Evolutionary conservation across 345 rosid species (phyloP).

Genomic region (Citrus unshiu): DNA sequence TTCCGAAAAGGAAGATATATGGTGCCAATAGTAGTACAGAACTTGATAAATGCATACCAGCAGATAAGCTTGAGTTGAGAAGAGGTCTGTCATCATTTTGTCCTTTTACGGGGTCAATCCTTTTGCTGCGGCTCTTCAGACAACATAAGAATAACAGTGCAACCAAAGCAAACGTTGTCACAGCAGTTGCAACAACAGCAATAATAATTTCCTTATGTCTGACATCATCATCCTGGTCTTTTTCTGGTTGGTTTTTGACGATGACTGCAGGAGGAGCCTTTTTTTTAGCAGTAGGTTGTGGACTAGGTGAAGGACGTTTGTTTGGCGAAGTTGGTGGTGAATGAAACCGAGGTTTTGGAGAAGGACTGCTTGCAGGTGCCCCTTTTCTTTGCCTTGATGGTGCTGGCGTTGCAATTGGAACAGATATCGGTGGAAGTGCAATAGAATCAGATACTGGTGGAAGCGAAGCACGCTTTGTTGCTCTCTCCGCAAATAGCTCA

Average conservation of each 20-base stretch:
- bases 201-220: conserved; percentile 29
- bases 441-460: not conserved
- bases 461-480: no score
- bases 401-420: conserved; percentile 14
- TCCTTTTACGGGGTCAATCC: conserved; percentile 28
- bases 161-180: conserved; percentile 43
- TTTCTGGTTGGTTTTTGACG: conserved; percentile 11
- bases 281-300: conserved; percentile 14
- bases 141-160: conserved; percentile 60
- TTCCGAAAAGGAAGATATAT: not conserved
- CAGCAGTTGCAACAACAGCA: conserved; percentile 60
- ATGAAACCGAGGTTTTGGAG: conserved; percentile 10
- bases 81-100: conserved; percentile 73
- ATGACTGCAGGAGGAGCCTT: conserved; percentile 21
- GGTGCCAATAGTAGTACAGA: not conserved
- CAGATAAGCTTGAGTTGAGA: conserved; percentile 45
- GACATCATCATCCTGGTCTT: conserved; percentile 16
- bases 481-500: no score
- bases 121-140: conserved; percentile 25
- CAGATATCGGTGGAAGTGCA: not conserved
- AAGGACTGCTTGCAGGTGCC: conserved; percentile 18
- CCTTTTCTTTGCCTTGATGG: conserved; percentile 11
- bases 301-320: not conserved
- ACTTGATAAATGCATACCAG: conserved; percentile 36
- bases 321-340: not conserved